These are phyloP conservation scores for Amyloporia xantha DNA, from an alignment of 768 basidiomycete genomes.

Conservation along the genomic window DNA sequence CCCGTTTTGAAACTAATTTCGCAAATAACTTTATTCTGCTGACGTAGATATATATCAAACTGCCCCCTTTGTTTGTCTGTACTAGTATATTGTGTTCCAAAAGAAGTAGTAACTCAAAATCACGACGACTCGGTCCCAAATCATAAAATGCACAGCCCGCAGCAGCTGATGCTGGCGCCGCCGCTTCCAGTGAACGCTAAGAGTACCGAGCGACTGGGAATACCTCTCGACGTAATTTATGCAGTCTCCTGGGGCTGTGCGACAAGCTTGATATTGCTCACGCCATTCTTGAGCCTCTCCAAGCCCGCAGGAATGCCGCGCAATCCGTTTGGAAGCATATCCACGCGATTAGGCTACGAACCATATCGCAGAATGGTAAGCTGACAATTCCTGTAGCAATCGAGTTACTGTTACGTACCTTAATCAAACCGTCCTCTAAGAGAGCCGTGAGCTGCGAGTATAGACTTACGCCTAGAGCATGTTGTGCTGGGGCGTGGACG, in stretches of 20 bases:
- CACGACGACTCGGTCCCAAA: too few species aligned
- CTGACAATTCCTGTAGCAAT: not conserved
- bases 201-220: too few species aligned
- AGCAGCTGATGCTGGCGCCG: too few species aligned
- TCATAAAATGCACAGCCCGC: too few species aligned
- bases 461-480: slow-evolving; percentile 11
- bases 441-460: slow-evolving; percentile 10
- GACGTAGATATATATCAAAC: too few species aligned
- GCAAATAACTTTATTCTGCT: too few species aligned
- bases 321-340: slow-evolving; percentile 16
- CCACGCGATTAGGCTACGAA: slow-evolving; percentile 19
- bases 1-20: too few species aligned
- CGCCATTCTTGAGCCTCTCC: slow-evolving; percentile 17
- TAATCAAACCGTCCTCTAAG: slow-evolving; percentile 11
- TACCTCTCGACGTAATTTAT: too few species aligned
- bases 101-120: too few species aligned
- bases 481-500: slow-evolving; percentile 9
- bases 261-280: slow-evolving; percentile 38
- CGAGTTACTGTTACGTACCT: slow-evolving; percentile 7
- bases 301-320: slow-evolving; percentile 15
- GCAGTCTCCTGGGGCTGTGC: slow-evolving; percentile 34
- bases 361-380: slow-evolving; percentile 14
- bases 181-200: too few species aligned
- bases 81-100: too few species aligned
- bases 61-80: too few species aligned